These are phyloP conservation scores for Kockiozyma suomiensis DNA, from an alignment of 805 yeast species.

Conservation along the genomic window DNA sequence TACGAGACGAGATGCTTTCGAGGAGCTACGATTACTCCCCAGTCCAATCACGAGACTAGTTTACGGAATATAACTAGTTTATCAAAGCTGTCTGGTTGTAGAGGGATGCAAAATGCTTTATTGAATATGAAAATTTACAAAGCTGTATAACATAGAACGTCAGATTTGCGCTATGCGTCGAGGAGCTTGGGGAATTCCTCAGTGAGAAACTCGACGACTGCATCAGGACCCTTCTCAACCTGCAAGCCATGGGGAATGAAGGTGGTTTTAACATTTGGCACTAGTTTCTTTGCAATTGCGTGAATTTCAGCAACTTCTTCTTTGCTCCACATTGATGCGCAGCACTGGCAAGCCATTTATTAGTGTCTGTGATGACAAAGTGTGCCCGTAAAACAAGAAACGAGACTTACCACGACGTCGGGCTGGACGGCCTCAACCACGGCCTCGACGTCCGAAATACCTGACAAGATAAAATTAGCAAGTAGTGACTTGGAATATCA, in stretches of 20 bases:
- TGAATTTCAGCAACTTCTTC: background rate
- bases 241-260: conserved; percentile 7
- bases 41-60: no score
- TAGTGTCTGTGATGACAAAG: background rate
- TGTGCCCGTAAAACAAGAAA: background rate
- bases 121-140: no score
- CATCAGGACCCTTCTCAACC: conserved; percentile 4
- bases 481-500: no score
- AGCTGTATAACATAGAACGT: no score
- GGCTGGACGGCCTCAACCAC: conserved; percentile 10
- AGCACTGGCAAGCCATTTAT: background rate
- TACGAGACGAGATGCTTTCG: no score
- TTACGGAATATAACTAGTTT: no score
- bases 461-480: background rate
- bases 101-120: no score
- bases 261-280: background rate
- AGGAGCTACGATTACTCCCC: no score
- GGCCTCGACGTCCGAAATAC: background rate
- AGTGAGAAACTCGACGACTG: conserved; percentile 4
- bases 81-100: no score
- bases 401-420: conserved; percentile 1
- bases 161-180: no score
- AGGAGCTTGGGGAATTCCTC: conserved; percentile 2
- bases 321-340: conserved; percentile 10
- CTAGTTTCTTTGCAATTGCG: background rate